Evolutionary conservation across 2,329 filamentous ascomycete genomes (phyloP), one percentile per base, ranked within the genome.

Genomic region (Emericellopsis cladophorae): DNA sequence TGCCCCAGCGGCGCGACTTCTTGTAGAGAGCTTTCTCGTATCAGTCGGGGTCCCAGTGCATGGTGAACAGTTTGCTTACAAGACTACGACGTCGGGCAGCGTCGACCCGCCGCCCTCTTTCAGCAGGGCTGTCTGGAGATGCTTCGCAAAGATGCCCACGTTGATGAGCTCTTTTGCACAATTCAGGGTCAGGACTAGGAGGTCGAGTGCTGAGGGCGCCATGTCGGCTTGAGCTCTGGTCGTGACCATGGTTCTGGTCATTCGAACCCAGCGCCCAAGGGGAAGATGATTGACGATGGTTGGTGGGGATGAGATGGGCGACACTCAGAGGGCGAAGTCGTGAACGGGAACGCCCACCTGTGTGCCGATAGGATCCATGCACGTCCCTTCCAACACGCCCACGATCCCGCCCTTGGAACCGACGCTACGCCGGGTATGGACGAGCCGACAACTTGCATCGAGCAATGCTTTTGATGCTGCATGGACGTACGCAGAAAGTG

Each of bases 101-200:
- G 26, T 12, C 8, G 26, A 29, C 26, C 55, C 56, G 4, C 62
- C 58, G 18, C 57, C 56, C 57, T 68, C 68, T 45, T 68, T 58
- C 42, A 11, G 18, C 21, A 92, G 71, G 18, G 69, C 67, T 46
- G 60, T 57, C 54, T 82, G 76, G 48, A 95, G 66, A 53, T 88
- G 79, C 10, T 73, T 64, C 12, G 84, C 79, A 52, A 95, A 87
- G 40, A 76, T 68, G 31, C 78, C 66, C 18, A 79, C 67, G 49
- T 89, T 71, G 52, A 95, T 76, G 8, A 78, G 62, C 41, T 70
- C 70, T 49, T 85, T 84, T 26, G 74, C 90, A 54, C 86, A 93
- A 57, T 96, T 96, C 67, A 92, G 95, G 10, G 89, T 94, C 41
- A 95, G 61, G 46, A 94, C 72, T 52, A 94, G 81, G 42, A 88